phyloP scores from a whole-genome alignment of 441 rosid species.

The Dalechampia spathulata region DNA sequence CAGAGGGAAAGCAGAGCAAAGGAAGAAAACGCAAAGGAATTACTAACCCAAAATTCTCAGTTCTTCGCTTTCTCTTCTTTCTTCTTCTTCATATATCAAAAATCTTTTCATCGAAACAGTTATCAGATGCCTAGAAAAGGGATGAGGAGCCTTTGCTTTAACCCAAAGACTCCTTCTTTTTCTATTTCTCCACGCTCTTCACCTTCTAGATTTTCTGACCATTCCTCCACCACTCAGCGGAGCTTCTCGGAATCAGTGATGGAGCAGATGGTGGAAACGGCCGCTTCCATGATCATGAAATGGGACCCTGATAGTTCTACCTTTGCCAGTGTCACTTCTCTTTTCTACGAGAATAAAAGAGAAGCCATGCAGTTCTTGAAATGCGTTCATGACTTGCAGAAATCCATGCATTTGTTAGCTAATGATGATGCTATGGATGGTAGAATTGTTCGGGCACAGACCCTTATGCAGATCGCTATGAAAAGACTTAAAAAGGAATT shows the following conservation, averaged over 20 bases:
- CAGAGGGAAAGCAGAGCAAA: no score
- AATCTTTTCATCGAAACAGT: no score
- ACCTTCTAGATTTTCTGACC: constrained; percentile 19
- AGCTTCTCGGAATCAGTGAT: constrained; percentile 29
- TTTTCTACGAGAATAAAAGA: constrained; percentile 53
- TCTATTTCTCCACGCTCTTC: constrained; percentile 16
- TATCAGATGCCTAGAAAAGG: constrained; percentile 36
- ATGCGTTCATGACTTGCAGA: constrained; percentile 50
- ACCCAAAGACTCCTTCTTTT: constrained; percentile 32
- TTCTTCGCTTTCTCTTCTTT: no score
- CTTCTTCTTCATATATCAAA: no score
- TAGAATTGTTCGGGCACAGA: constrained; percentile 30
- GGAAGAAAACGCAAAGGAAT: no score
- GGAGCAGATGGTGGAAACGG: constrained; percentile 37
- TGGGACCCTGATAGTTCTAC: constrained; percentile 49
- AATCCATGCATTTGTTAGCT: constrained; percentile 38
- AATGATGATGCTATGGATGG: constrained; percentile 8
- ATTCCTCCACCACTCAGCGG: constrained; percentile 20
- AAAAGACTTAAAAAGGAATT: constrained; percentile 76
- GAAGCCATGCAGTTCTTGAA: constrained; percentile 60
- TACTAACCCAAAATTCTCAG: no score
- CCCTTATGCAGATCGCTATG: constrained; percentile 71
- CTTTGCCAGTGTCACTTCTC: constrained; percentile 35
- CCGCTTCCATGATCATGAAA: constrained; percentile 45
- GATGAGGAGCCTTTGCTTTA: constrained; percentile 55